Evolutionary conservation across 2,329 filamentous ascomycete genomes (phyloP).

Genomic region (Cadophora gregata): DNA sequence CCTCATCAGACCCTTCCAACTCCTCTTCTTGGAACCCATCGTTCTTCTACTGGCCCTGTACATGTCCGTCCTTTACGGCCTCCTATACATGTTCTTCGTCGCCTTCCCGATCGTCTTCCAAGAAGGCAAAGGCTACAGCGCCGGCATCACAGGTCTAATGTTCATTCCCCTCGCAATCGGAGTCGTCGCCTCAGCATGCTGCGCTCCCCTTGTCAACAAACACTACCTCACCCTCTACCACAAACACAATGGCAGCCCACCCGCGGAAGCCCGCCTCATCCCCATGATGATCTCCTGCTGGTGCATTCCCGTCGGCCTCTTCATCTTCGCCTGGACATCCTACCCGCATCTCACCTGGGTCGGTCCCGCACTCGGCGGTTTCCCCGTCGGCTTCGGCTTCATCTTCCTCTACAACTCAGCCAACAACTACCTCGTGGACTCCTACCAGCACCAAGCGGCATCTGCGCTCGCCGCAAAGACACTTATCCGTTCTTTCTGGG

Average conservation of each 20-base stretch:
- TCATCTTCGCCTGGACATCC: conserved; percentile 72
- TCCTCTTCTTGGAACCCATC: conserved; percentile 84
- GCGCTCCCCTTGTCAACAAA: conserved; percentile 76
- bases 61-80: conserved; percentile 70
- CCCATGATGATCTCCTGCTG: conserved; percentile 83
- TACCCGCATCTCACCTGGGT: conserved; percentile 61
- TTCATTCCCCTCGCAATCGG: conserved; percentile 85
- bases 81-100: conserved; percentile 57
- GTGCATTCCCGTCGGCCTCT: conserved; percentile 71
- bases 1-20: conserved; percentile 81
- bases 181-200: conserved; percentile 69
- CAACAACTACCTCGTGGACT: conserved; percentile 65
- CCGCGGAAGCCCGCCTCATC: conserved; percentile 78
- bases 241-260: conserved; percentile 73
- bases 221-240: conserved; percentile 72
- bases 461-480: conserved; percentile 84
- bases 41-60: conserved; percentile 84
- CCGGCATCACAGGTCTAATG: conserved; percentile 80
- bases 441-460: conserved; percentile 76
- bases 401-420: conserved; percentile 69
- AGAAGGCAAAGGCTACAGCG: conserved; percentile 77
- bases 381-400: conserved; percentile 66
- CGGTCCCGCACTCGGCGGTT: conserved; percentile 63
- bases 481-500: conserved; percentile 80
- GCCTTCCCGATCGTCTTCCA: conserved; percentile 69